Evolutionary conservation across 2,329 filamentous ascomycete species (phyloP), one percentile per base, ranked within the genome.

Genomic region (Zalaria obscura): DNA sequence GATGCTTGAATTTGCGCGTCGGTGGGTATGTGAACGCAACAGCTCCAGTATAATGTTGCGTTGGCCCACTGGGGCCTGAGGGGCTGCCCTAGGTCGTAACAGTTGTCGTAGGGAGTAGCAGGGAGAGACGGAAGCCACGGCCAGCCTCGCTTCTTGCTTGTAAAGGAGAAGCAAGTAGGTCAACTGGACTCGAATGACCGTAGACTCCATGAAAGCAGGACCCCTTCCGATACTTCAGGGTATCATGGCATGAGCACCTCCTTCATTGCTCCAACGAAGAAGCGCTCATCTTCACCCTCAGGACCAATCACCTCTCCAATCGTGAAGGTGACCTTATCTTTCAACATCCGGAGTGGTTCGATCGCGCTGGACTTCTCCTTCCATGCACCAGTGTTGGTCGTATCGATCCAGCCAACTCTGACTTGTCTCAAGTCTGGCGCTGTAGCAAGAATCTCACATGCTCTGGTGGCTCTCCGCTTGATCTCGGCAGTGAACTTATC

Each of bases 361-460:
- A 57, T 39, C 7, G 56, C 54, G 26, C 45, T 48, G 6, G 45
- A 48, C 39, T 58, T 58, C 42, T 54, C 49, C 25, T 45, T 41
- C 49, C 52, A 53, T 5, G 44, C 46, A 2, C 49, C 48, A 3
- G 49, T 51, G 2, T 45, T 39, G 0, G 55, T 57, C 10, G 52
- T 55, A 43, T 60, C 58, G 5, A 52, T 49, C 55, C 56, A 60
- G 38, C 50, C 52, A 9, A 60, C 52, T 4, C 45, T 46, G 3
- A 60, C 48, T 2, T 33, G 44, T 7, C 45, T 48, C 36, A 60
- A 41, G 2, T 48, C 38, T 4, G 32, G 18, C 2, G 55, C 53
- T 9, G 48, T 39, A 7, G 42, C 38, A 18, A 60, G 40, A 4
- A 58, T 53, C 25, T 56, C 47, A 27, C 54, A 56, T 2, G 54